Evolutionary conservation across 2,329 filamentous ascomycete genomes (phyloP).

Genomic region (Aspergillus luchuensis): DNA sequence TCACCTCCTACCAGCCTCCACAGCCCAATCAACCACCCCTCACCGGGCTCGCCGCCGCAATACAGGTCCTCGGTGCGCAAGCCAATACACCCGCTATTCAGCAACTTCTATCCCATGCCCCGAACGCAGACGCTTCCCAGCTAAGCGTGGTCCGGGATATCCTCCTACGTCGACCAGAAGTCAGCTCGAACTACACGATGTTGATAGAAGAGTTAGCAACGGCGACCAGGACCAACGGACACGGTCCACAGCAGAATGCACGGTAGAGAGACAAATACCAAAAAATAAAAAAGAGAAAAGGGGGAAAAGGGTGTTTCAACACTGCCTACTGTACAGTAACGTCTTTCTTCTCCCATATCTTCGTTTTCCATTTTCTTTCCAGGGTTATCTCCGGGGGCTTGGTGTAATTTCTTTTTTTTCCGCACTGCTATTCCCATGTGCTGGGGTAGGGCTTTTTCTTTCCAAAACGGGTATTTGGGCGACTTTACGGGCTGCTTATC

Average conservation of each 20-base stretch:
- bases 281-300: too few relatives aligned
- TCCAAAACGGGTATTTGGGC: constrained; percentile 4
- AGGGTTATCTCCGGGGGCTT: constrained; percentile 7
- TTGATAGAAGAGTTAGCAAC: constrained; percentile 46
- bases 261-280: constrained; percentile 10
- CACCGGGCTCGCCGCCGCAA: constrained; percentile 59
- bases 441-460: neutral
- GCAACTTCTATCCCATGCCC: constrained; percentile 69
- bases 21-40: constrained; percentile 22
- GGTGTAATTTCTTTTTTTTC: constrained; percentile 3
- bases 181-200: constrained; percentile 59
- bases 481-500: neutral
- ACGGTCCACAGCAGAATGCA: constrained; percentile 25
- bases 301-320: constrained; percentile 3
- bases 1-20: constrained; percentile 27
- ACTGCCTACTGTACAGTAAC: constrained; percentile 21
- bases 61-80: constrained; percentile 65
- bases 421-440: neutral
- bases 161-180: constrained; percentile 65
- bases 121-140: constrained; percentile 68
- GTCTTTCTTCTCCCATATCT: constrained; percentile 1
- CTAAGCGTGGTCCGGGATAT: constrained; percentile 73
- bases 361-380: neutral
- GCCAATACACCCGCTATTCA: constrained; percentile 66
- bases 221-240: constrained; percentile 36